Evolutionary conservation across 2,329 filamentous ascomycete genomes (phyloP).

Genomic region (Claviceps maximensis): DNA sequence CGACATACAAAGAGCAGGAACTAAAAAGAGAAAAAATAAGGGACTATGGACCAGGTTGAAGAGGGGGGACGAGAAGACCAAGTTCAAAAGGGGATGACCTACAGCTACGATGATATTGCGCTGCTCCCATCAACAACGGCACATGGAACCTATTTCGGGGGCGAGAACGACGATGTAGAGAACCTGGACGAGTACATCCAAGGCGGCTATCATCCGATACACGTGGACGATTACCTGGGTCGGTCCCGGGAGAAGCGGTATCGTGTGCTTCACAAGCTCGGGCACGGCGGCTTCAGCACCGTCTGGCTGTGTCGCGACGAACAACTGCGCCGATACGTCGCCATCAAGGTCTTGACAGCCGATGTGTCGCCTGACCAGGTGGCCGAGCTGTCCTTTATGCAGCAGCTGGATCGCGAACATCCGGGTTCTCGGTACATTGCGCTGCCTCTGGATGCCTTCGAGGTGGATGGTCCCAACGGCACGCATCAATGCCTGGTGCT

Average conservation of each 20-base stretch:
- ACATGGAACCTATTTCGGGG: constrained; percentile 5
- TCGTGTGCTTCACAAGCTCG: constrained; percentile 29
- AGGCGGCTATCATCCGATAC: constrained; percentile 30
- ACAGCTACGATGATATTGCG: constrained; percentile 2
- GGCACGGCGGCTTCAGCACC: constrained; percentile 29
- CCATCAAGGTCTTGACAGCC: constrained; percentile 20
- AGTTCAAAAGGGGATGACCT: background rate
- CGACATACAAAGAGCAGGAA: no score
- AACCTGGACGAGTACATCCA: constrained; percentile 17
- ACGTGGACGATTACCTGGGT: constrained; percentile 24
- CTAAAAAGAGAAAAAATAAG: background rate
- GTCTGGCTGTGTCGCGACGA: constrained; percentile 28
- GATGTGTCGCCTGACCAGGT: constrained; percentile 5
- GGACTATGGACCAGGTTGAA: background rate
- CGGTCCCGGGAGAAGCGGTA: constrained; percentile 20
- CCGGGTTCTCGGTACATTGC: constrained; percentile 4
- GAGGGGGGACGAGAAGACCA: background rate
- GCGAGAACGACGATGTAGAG: constrained; percentile 7
- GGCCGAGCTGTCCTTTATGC: constrained; percentile 2
- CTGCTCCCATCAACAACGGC: background rate
- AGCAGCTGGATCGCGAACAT: background rate
- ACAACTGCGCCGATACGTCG: constrained; percentile 15
- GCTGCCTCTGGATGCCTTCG: constrained; percentile 13
- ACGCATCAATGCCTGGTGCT: constrained; percentile 14
- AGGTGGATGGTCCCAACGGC: constrained; percentile 14